A percentile compares a stretch with the other conserved stretches of the same genome.
Conservation (phyloP, 2,329 filamentous ascomycete genomes). For the Xylariaceae sp. region DNA sequence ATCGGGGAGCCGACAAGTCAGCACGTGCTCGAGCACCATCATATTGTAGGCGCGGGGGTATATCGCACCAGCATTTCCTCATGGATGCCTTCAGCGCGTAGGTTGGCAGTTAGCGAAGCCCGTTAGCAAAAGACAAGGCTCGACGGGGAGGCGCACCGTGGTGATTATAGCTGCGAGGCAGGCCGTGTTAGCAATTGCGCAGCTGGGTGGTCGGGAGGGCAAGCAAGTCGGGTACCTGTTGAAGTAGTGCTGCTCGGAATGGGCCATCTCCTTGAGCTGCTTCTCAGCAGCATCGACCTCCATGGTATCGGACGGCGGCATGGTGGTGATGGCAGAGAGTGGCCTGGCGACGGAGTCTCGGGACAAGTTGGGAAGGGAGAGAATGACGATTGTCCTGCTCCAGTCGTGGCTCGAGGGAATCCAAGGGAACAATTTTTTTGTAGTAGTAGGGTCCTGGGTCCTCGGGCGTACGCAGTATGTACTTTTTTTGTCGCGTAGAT, state of each 20-base stretch:
- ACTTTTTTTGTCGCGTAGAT: conserved; percentile 9
- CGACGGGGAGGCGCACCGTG: conserved; percentile 60
- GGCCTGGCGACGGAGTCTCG: conserved; percentile 4
- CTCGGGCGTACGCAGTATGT: conserved; percentile 8
- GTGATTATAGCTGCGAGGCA: conserved; percentile 97
- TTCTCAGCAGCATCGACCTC: conserved; percentile 54
- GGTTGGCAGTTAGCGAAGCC: conserved; percentile 13
- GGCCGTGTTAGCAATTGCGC: no score
- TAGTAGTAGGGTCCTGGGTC: conserved; percentile 5
- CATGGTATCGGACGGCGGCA: conserved; percentile 36
- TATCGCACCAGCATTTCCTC: conserved; percentile 97
- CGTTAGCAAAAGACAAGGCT: conserved; percentile 7
- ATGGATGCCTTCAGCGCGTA: conserved; percentile 63
- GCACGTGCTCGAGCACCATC: no score
- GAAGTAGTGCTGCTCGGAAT: conserved; percentile 98
- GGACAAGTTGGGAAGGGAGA: conserved; percentile 9
- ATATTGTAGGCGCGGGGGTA: no score
- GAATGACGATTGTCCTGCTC: conserved; percentile 7
- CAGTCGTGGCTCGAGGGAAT: conserved; percentile 3
- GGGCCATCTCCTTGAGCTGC: conserved; percentile 67
- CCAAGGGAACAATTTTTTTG: conserved; percentile 7
- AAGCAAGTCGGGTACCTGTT: conserved; percentile 63
- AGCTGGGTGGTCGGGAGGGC: background rate
- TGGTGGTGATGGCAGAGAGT: background rate
- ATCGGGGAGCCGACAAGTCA: conserved; percentile 14